Conservation (phyloP, 2,329 filamentous ascomycete genomes). For the Nigrospora oryzae region DNA sequence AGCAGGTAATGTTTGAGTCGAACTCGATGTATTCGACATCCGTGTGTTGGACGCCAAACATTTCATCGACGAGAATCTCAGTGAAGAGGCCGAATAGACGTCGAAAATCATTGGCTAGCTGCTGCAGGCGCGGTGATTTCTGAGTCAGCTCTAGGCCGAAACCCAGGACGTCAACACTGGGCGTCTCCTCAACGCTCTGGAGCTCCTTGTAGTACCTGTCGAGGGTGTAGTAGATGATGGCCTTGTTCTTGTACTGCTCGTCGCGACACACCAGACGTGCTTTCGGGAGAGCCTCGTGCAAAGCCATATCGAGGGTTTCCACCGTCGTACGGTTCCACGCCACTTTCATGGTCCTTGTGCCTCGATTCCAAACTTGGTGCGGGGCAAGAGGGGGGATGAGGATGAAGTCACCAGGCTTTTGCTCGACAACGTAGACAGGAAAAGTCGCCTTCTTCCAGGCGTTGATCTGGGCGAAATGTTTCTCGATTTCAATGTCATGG, state of each 20-base stretch:
- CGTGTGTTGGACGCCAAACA: slow-evolving; percentile 66
- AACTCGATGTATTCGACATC: slow-evolving; percentile 70
- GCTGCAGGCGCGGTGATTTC: slow-evolving; percentile 44
- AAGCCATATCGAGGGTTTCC: slow-evolving; percentile 79
- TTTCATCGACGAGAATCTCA: slow-evolving; percentile 74
- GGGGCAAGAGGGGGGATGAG: slow-evolving; percentile 87
- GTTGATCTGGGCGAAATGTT: slow-evolving; percentile 91
- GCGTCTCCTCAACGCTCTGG: slow-evolving; percentile 38
- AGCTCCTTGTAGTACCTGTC: slow-evolving; percentile 67
- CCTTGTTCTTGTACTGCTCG: slow-evolving; percentile 98
- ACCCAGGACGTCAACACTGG: slow-evolving; percentile 37
- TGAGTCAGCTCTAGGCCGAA: slow-evolving; percentile 33
- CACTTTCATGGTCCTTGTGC: slow-evolving; percentile 92
- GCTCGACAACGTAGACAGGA: slow-evolving; percentile 85
- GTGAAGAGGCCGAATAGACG: slow-evolving; percentile 72
- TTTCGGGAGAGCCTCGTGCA: slow-evolving; percentile 81
- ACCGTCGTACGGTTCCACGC: slow-evolving; percentile 95
- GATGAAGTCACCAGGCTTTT: slow-evolving; percentile 85
- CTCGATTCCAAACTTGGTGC: slow-evolving; percentile 97
- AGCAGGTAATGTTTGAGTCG: slow-evolving; percentile 88
- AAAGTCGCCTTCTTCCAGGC: slow-evolving; percentile 95
- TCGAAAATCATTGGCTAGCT: slow-evolving; percentile 77
- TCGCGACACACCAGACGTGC: slow-evolving; percentile 89
- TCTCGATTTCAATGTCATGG: slow-evolving; percentile 94
- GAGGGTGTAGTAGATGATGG: slow-evolving; percentile 83